Evolutionary conservation across 2,329 filamentous ascomycete genomes (phyloP).

Genomic region (Diaporthe capsici): DNA sequence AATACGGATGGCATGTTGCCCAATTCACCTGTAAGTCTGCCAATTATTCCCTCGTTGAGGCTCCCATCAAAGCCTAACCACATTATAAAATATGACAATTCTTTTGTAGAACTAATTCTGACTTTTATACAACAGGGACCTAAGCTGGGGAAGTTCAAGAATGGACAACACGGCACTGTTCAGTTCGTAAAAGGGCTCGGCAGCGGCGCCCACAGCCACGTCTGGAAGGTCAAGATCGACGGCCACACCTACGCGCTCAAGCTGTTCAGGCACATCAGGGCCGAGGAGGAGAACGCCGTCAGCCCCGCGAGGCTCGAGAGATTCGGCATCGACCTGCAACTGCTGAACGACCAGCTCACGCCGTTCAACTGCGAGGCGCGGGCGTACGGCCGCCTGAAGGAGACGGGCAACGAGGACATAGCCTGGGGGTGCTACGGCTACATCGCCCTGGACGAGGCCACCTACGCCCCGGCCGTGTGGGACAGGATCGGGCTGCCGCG

Average conservation of each 20-base stretch:
- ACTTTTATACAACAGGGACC: background rate
- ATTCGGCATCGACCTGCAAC: background rate
- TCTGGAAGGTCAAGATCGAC: constrained; percentile 9
- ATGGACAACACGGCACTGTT: background rate
- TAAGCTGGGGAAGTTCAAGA: background rate
- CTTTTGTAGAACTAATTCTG: background rate
- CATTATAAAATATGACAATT: no score
- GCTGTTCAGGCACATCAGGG: constrained; percentile 10
- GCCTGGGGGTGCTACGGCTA: constrained; percentile 5
- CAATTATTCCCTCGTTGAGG: fast-evolving
- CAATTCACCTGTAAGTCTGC: background rate
- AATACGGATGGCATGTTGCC: background rate
- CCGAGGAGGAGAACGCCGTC: background rate
- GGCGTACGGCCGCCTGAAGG: background rate
- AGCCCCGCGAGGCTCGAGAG: background rate
- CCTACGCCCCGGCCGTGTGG: background rate
- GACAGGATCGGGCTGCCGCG: background rate
- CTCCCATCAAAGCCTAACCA: background rate
- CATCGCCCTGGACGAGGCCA: background rate
- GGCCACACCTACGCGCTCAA: background rate
- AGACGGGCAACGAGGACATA: background rate
- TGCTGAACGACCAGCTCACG: constrained; percentile 1
- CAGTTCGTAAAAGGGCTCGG: background rate
- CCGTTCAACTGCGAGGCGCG: constrained; percentile 24
- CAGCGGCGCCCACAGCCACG: constrained; percentile 16